Conservation (phyloP, 257 asterid species). For the Leonotis leonurus region DNA sequence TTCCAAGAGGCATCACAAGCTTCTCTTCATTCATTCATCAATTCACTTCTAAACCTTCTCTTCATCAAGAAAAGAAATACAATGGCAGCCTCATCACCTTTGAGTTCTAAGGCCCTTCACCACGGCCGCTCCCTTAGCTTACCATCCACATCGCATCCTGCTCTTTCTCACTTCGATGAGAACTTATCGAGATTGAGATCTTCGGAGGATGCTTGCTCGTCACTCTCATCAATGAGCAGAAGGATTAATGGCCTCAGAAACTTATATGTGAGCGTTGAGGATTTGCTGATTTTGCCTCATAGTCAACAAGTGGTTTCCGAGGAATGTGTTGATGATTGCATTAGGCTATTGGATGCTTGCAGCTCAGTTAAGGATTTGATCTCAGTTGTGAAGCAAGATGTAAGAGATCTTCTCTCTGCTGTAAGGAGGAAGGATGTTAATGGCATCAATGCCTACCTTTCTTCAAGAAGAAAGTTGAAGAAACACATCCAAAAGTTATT, state of each 20-base stretch:
- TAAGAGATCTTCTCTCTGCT: constrained; percentile 25
- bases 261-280: constrained; percentile 14
- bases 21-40: background rate
- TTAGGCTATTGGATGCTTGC: constrained; percentile 28
- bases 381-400: constrained; percentile 11
- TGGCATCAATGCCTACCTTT: constrained; percentile 6
- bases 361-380: constrained; percentile 23
- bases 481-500: constrained; percentile 14
- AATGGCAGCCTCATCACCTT: background rate
- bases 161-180: constrained; percentile 24
- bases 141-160: constrained; percentile 19
- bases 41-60: background rate
- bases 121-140: background rate
- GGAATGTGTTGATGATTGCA: constrained; percentile 22
- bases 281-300: constrained; percentile 21
- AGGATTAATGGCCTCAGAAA: constrained; percentile 15
- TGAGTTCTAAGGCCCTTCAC: background rate
- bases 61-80: background rate
- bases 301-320: constrained; percentile 14
- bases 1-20: background rate
- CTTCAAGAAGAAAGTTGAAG: constrained; percentile 11
- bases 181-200: constrained; percentile 15
- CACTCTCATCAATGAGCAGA: constrained; percentile 19
- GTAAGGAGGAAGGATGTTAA: constrained; percentile 22
- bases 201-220: constrained; percentile 13